Evolutionary conservation across 2,329 filamentous ascomycete species (phyloP).

Genomic region (Beauveria medogensis): DNA sequence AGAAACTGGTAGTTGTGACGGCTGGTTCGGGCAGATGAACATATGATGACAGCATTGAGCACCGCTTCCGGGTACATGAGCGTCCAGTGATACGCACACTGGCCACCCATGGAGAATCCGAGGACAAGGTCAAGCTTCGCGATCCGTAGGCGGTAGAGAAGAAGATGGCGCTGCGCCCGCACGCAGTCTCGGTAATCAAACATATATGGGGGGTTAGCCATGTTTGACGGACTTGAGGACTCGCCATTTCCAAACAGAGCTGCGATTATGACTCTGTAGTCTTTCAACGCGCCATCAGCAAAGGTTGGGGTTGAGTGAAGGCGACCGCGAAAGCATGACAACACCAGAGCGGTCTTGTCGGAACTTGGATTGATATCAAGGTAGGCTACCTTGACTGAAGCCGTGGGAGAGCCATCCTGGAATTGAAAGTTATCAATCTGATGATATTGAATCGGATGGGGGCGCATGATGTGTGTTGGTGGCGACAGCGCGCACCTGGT

Average conservation of each 20-base stretch:
- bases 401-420: background rate
- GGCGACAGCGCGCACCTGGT: no score
- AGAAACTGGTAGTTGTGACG: constrained; percentile 39
- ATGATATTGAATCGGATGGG: no score
- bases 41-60: constrained; percentile 33
- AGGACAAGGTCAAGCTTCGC: constrained; percentile 30
- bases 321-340: background rate
- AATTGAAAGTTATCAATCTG: background rate
- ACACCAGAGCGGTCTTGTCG: background rate
- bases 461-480: no score
- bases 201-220: background rate
- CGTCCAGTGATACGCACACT: constrained; percentile 39
- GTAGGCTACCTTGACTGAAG: background rate
- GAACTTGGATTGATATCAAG: background rate
- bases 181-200: background rate
- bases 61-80: constrained; percentile 35
- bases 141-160: background rate
- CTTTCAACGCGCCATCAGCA: background rate
- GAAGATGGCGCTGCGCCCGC: background rate
- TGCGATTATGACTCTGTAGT: background rate
- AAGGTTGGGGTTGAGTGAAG: background rate
- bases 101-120: constrained; percentile 44
- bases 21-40: constrained; percentile 36
- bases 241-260: background rate
- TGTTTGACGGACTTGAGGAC: background rate